Evolutionary conservation across 2,329 filamentous ascomycete species (phyloP).

Genomic region (Alternaria gansuensis): DNA sequence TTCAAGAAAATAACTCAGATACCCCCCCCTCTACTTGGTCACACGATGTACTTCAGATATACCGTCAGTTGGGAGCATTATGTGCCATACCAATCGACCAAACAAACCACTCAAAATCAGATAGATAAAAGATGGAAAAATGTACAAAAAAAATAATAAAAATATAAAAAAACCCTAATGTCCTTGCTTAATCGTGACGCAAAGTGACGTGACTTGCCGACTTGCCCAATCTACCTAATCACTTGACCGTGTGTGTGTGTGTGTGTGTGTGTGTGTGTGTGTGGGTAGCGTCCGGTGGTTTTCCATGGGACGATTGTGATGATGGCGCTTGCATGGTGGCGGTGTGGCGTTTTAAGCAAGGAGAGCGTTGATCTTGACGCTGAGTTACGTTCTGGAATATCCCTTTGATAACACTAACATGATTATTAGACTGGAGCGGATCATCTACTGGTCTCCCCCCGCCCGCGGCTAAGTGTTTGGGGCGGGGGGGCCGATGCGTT

Average conservation of each 20-base stretch:
- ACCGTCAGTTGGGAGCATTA: not conserved
- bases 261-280: not conserved
- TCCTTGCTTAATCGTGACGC: not conserved
- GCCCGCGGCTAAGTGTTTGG: not conserved
- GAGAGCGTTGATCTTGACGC: not conserved
- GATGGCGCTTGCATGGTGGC: conserved; percentile 3
- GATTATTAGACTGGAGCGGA: too few species aligned
- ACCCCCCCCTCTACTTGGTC: not conserved
- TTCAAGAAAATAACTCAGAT: not conserved
- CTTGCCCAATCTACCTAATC: not conserved
- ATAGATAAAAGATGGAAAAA: conserved; percentile 1
- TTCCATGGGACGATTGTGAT: conserved; percentile 1
- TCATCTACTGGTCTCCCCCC: not conserved
- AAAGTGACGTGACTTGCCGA: not conserved
- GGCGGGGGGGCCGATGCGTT: too few species aligned
- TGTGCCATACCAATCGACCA: not conserved
- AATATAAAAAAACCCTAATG: too few species aligned
- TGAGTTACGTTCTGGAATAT: not conserved
- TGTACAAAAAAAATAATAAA: not conserved
- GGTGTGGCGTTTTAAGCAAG: conserved; percentile 5
- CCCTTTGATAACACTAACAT: not conserved
- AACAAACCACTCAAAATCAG: not conserved
- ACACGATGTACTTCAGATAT: not conserved
- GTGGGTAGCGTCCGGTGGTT: not conserved
- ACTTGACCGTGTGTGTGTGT: not conserved